Evolutionary conservation across 495 filamentous ascomycete species (phyloP).

Genomic region (Mytilinidion resinicola): DNA sequence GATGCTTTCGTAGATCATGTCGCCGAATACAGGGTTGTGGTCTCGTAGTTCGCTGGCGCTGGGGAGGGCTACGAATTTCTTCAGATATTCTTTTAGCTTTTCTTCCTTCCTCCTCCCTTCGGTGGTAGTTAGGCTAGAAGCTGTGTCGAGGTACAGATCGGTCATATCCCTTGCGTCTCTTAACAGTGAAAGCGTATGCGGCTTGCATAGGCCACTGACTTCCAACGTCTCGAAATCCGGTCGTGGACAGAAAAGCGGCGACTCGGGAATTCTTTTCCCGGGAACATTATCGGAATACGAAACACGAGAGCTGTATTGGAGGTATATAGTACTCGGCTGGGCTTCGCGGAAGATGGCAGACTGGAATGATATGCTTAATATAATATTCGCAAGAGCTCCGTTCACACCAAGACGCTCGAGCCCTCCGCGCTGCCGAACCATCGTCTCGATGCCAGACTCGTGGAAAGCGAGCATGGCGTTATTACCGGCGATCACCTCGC

Average conservation of each 20-base stretch:
- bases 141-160: constrained; percentile 25
- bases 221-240: constrained; percentile 19
- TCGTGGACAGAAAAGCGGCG: constrained; percentile 26
- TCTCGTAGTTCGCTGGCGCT: constrained; percentile 28
- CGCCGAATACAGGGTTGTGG: constrained; percentile 16
- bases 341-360: constrained; percentile 26
- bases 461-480: constrained; percentile 25
- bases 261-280: constrained; percentile 17
- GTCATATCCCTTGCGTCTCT: constrained; percentile 18
- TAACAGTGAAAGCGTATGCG: constrained; percentile 13
- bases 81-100: constrained; percentile 13
- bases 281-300: constrained; percentile 11
- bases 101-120: constrained; percentile 8
- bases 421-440: constrained; percentile 30
- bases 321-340: constrained; percentile 20
- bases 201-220: constrained; percentile 1
- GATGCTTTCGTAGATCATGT: constrained; percentile 33
- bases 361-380: constrained; percentile 22
- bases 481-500: constrained; percentile 30
- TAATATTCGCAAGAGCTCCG: constrained; percentile 20
- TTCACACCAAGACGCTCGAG: constrained; percentile 19
- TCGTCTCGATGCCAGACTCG: constrained; percentile 24
- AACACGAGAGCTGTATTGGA: constrained; percentile 13
- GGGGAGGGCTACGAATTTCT: constrained; percentile 9
- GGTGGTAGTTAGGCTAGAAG: constrained; percentile 1